These are phyloP conservation scores for Lactarius quietus DNA, from an alignment of 768 basidiomycete species.

Conservation along the genomic window DNA sequence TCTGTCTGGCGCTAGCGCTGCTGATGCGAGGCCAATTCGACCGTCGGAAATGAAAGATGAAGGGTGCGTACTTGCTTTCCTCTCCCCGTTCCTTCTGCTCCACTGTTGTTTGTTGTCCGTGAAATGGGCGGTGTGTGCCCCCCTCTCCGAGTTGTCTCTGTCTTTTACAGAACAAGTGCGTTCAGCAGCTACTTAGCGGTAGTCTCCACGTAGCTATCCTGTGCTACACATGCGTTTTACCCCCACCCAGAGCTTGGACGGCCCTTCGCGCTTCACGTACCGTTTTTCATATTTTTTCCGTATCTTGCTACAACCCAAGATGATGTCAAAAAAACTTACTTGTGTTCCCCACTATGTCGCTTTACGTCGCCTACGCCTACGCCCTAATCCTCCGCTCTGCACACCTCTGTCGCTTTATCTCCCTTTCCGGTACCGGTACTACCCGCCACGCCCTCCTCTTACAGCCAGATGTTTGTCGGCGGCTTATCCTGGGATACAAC, in stretches of 20 bases:
- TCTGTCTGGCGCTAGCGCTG: neutral
- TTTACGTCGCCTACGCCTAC: slow-evolving; percentile 22
- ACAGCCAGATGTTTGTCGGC: slow-evolving; percentile 99
- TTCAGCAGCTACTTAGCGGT: slow-evolving; percentile 24
- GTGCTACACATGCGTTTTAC: slow-evolving; percentile 15
- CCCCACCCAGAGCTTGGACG: no score
- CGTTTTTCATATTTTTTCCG: neutral
- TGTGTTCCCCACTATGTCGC: slow-evolving; percentile 24
- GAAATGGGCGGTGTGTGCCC: neutral
- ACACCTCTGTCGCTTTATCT: slow-evolving; percentile 24
- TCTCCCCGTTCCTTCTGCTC: neutral
- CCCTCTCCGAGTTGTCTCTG: no score
- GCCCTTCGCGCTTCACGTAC: slow-evolving; percentile 11
- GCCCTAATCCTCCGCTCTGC: slow-evolving; percentile 23
- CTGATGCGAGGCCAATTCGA: slow-evolving; percentile 51
- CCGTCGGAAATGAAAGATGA: slow-evolving; percentile 96
- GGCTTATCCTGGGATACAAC: slow-evolving; percentile 99
- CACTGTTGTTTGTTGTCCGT: neutral
- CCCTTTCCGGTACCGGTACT: slow-evolving; percentile 17
- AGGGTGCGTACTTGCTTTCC: slow-evolving; percentile 70
- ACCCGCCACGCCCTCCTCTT: slow-evolving; percentile 26
- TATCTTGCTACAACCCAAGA: slow-evolving; percentile 24
- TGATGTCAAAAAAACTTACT: slow-evolving; percentile 24
- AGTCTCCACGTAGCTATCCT: slow-evolving; percentile 13
- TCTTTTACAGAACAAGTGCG: neutral